Evolutionary conservation across 495 filamentous ascomycete species (phyloP), one percentile per base, ranked within the genome.

Genomic region (Talaromyces wortmannii): DNA sequence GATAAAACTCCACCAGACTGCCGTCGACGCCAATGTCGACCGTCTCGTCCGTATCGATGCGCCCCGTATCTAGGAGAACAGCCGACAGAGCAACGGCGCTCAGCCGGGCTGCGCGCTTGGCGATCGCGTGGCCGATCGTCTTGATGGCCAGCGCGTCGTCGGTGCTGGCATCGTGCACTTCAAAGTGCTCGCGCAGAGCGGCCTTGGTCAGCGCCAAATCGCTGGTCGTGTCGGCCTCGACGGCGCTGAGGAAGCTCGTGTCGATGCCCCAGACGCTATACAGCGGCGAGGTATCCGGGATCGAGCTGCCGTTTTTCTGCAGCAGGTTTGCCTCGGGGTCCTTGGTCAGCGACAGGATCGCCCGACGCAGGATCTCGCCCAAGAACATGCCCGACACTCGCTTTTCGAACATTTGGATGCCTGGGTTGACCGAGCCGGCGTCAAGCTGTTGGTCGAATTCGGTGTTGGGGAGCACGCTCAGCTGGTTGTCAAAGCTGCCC

Each of bases 371-470:
- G 56, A 98, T 92, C 67, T 98, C 94, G 52, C 94, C 94, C 17
- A 98, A 69, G 78, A 97, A 98, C 94, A 98, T 98, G 70, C 94
- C 94, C 0, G 89, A 94, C 40, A 98, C 86, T 48, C 94, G 87
- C 78, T 98, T 98, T 76, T 98, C 94, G 72, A 97, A 98, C 87
- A 96, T 96, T 69, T 98, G 94, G 55, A 96, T 83, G 40, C 95
- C 94, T 0, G 94, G 94, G 75, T 98, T 98, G 59, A 89, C 83
- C 63, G 83, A 91, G 18, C 84, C 83, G 52, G 75, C 74, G 72
- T 98, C 91, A 40, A 98, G 78, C 47, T 80, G 78, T 11, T 74
- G 71, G 68, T 98, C 94, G 70, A 92, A 97, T 0, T 81, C 68
- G 0, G 94, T 97, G 63, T 83, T 86, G 15, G 95, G 94, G 45